These are phyloP conservation scores for Lippia alba DNA, from an alignment of 305 asterid genomes.

Conservation along the genomic window DNA sequence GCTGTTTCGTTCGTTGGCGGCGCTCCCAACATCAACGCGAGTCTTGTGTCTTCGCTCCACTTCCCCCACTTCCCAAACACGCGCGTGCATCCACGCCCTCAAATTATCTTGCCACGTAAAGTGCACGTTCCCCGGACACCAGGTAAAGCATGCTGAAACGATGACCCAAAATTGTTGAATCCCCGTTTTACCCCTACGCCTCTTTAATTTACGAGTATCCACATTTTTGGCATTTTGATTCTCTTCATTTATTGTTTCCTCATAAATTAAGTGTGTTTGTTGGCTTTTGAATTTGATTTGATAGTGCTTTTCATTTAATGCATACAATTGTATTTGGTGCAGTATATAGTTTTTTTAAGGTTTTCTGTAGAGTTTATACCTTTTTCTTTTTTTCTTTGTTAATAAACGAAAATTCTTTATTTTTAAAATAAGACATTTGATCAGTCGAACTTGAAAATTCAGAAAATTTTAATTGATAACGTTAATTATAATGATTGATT, in stretches of 20 bases:
- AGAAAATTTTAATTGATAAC: too few relatives aligned
- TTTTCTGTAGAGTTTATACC: too few relatives aligned
- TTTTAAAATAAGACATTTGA: too few relatives aligned
- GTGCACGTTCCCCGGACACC: slow-evolving; percentile 32
- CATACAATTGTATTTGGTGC: too few relatives aligned
- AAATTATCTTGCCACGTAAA: slow-evolving; percentile 20
- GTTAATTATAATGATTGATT: too few relatives aligned
- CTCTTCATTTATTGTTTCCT: neutral
- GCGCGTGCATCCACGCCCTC: slow-evolving; percentile 26
- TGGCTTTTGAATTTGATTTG: too few relatives aligned
- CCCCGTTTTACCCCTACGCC: slow-evolving; percentile 24
- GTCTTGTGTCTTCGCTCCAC: slow-evolving; percentile 3
- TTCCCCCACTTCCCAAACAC: neutral
- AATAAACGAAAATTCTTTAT: too few relatives aligned
- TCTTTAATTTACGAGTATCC: slow-evolving; percentile 6
- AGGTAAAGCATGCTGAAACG: slow-evolving; percentile 40
- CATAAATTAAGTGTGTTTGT: neutral
- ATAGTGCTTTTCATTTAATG: too few relatives aligned
- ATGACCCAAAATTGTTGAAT: slow-evolving; percentile 17
- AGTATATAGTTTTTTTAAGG: too few relatives aligned
- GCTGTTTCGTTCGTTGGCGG: neutral
- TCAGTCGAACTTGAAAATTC: too few relatives aligned
- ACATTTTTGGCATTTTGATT: slow-evolving; percentile 4
- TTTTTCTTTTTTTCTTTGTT: too few relatives aligned
- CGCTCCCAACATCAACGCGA: slow-evolving; percentile 15